Evolutionary conservation across 2,329 filamentous ascomycete genomes (phyloP), one percentile per base, ranked within the genome.

Genomic region (Xylariaceae sp.): DNA sequence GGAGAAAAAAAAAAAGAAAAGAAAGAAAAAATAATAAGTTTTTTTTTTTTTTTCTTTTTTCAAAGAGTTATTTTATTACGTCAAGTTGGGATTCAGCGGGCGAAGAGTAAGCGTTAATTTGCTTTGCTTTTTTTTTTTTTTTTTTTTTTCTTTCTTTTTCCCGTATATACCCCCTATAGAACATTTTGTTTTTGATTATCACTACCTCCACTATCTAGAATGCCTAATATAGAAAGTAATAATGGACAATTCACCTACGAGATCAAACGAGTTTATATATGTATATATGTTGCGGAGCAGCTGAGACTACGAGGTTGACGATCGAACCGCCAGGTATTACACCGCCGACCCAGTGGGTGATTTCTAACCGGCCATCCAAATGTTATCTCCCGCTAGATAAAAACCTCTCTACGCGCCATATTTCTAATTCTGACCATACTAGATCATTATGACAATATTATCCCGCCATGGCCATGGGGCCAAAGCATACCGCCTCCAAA

Each of bases 131-230:
- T 19, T 19, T 19, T 19, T 19, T 19, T 19, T 19, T 19, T 19
- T 19, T 19, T 19, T 19, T 19, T 19, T 19, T 19, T 19, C 1
- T 19, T 19, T 19, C 1, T 19, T 19, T 19, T 19, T 19, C 19
- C 19, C 19, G 19, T 19, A 39, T 54, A 58, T 59, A 59, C 56
- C 56, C 56, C 56, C 35, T 19, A 56, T 59, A 59, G 56, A 59
- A 47, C 41, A 56, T 49, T 59, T 19, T 19, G 19, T 19, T 19
- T 19, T 19, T 19, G 19, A 19, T 19, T 19, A 19, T 19, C 19
- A 19, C 19, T 19, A 19, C 19, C 19, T 19, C 19, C 19, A 19
- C 19, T 19, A 45, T 26, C 54, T 53, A 54, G 48, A 45, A 48
- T 50, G 35, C 12, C 35, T 37, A 37, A 52, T 52, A 49, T 43